Evolutionary conservation across 305 asterid genomes (phyloP).

Genomic region (Fraxinus latifolia): DNA sequence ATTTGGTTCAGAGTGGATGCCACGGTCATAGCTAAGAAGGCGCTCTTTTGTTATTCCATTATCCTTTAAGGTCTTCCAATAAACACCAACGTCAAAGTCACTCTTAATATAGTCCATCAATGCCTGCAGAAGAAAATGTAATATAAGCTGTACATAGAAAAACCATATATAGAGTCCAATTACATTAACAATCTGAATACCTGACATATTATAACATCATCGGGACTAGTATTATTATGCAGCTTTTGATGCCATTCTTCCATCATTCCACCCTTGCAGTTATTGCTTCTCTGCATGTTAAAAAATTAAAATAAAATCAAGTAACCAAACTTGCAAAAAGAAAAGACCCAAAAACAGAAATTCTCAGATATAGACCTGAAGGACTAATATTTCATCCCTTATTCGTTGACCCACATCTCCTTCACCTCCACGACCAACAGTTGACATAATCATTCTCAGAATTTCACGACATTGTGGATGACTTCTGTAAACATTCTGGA

Average conservation of each 20-base stretch:
- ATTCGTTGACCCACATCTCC: conserved; percentile 99
- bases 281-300: conserved; percentile 71
- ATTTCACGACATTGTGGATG: conserved; percentile 74
- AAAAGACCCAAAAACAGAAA: neutral
- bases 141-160: conserved; percentile 6
- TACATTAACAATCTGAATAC: conserved; percentile 37
- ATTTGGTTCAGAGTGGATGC: conserved; percentile 81
- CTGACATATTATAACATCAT: conserved; percentile 98
- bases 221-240: conserved; percentile 98
- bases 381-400: conserved; percentile 94
- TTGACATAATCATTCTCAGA: conserved; percentile 86
- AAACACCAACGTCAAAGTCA: conserved; percentile 76
- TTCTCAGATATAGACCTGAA: conserved; percentile 56
- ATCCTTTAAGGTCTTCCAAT: conserved; percentile 91
- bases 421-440: conserved; percentile 99
- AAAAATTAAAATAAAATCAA: neutral
- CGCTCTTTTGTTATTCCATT: conserved; percentile 96
- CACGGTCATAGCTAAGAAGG: conserved; percentile 97
- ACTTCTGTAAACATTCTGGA: conserved; percentile 60
- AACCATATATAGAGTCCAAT: neutral
- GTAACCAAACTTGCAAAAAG: conserved; percentile 8
- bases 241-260: conserved; percentile 99
- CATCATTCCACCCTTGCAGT: conserved; percentile 96
- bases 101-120: conserved; percentile 74
- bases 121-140: conserved; percentile 54